Evolutionary conservation across 306 rosid genomes (phyloP).

Genomic region (Malus domestica): DNA sequence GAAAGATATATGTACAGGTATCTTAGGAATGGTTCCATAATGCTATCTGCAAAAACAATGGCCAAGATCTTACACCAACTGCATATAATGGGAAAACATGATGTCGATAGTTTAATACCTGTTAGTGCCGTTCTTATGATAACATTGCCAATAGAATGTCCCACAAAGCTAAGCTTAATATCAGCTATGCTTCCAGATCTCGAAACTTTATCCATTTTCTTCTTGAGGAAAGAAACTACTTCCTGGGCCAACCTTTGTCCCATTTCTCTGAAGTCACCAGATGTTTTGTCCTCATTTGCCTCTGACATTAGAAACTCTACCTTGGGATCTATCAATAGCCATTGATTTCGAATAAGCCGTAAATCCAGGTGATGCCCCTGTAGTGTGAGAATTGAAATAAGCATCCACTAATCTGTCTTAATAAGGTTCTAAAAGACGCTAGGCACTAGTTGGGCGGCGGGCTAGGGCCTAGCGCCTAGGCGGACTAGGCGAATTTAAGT

Average conservation of each 20-base stretch:
- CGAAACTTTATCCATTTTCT: slow-evolving; percentile 69
- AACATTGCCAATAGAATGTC: slow-evolving; percentile 95
- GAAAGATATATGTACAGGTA: slow-evolving; percentile 74
- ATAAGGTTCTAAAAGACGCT: too few species aligned
- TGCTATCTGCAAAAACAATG: slow-evolving; percentile 55
- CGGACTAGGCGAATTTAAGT: too few species aligned
- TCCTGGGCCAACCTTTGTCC: slow-evolving; percentile 87
- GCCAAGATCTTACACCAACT: slow-evolving; percentile 23
- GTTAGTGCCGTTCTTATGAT: slow-evolving; percentile 86
- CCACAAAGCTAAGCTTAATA: slow-evolving; percentile 84
- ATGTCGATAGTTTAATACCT: slow-evolving; percentile 37
- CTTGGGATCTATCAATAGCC: slow-evolving; percentile 85
- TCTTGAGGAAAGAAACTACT: slow-evolving; percentile 65
- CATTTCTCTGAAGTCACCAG: slow-evolving; percentile 92
- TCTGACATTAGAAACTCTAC: slow-evolving; percentile 86
- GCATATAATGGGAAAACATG: slow-evolving; percentile 10
- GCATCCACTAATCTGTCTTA: not conserved
- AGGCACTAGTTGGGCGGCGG: accelerated
- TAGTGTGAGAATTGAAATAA: not conserved
- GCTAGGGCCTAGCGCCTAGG: too few species aligned
- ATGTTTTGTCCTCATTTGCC: slow-evolving; percentile 83
- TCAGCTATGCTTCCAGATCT: slow-evolving; percentile 52
- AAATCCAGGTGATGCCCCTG: slow-evolving; percentile 97
- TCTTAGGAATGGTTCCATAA: slow-evolving; percentile 74
- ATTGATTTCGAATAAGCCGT: slow-evolving; percentile 84